Percentiles rank a stretch among this genome's conserved stretches.
phyloP scores from a whole-genome alignment of 345 rosid species.

The Cardamine chenopodiifolia region DNA sequence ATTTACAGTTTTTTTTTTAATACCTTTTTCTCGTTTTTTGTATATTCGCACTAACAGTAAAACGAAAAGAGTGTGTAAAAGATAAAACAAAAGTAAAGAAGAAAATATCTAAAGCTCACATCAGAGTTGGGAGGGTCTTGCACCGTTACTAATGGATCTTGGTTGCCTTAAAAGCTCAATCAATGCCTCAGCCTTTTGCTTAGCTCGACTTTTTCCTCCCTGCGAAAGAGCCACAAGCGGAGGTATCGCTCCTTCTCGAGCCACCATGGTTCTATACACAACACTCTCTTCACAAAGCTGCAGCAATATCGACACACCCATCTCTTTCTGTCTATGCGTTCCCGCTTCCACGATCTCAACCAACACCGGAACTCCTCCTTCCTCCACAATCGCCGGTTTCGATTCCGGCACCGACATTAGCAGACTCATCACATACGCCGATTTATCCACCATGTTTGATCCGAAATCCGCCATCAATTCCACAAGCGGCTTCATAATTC shows the following conservation, averaged over 20 bases:
- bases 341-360: slow-evolving; percentile 91
- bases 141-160: slow-evolving; percentile 74
- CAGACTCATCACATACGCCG: slow-evolving; percentile 70
- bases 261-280: slow-evolving; percentile 68
- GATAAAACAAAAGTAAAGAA: no score
- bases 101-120: slow-evolving; percentile 33
- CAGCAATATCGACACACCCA: slow-evolving; percentile 66
- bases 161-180: slow-evolving; percentile 85
- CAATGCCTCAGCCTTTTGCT: slow-evolving; percentile 82
- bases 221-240: slow-evolving; percentile 84
- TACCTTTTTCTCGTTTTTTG: slow-evolving; percentile 13
- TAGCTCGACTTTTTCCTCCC: slow-evolving; percentile 84
- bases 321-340: slow-evolving; percentile 85
- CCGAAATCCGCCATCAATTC: slow-evolving; percentile 95
- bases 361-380: slow-evolving; percentile 88
- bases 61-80: neutral
- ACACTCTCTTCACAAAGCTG: slow-evolving; percentile 74
- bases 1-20: slow-evolving; percentile 25
- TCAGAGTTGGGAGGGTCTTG: slow-evolving; percentile 46
- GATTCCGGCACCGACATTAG: slow-evolving; percentile 67
- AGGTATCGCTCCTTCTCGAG: slow-evolving; percentile 94
- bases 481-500: slow-evolving; percentile 79
- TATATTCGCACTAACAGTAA: slow-evolving; percentile 8
- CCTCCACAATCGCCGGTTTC: slow-evolving; percentile 70
- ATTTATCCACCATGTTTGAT: slow-evolving; percentile 96